These are phyloP conservation scores for Cryptosporidium xiaoi DNA, from an alignment of 169 alveolate genomes.

Conservation along the genomic window DNA sequence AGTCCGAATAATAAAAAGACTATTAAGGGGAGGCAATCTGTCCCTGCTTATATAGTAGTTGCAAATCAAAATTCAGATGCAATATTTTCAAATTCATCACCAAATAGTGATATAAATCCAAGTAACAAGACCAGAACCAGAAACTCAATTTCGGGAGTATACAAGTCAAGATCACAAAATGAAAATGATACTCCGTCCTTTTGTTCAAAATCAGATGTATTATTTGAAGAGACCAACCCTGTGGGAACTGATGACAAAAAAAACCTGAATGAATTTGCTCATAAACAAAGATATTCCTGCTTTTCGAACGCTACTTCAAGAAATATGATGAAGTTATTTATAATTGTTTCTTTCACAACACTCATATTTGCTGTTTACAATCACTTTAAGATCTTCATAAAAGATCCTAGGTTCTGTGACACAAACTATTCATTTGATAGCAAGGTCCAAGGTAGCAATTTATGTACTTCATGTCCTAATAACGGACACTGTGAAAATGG, in stretches of 20 bases:
- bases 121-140: conserved; percentile 12
- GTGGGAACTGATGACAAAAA: background rate
- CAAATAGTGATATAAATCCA: background rate
- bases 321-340: background rate
- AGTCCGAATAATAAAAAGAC: background rate
- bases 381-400: background rate
- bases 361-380: background rate
- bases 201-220: background rate
- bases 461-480: conserved; percentile 22
- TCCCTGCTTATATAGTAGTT: conserved; percentile 51
- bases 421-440: background rate
- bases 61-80: conserved; percentile 29
- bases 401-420: conserved; percentile 50
- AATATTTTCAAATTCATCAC: background rate
- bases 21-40: conserved; percentile 26
- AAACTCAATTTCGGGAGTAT: conserved; percentile 6
- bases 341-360: background rate
- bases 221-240: background rate
- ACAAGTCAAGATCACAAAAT: background rate
- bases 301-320: background rate
- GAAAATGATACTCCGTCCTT: background rate
- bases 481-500: conserved; percentile 52
- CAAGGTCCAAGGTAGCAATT: background rate
- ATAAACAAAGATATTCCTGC: background rate
- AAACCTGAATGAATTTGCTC: background rate